These are phyloP conservation scores for Flaveria ramosissima DNA, from an alignment of 129 eudicot genomes.

Conservation along the genomic window DNA sequence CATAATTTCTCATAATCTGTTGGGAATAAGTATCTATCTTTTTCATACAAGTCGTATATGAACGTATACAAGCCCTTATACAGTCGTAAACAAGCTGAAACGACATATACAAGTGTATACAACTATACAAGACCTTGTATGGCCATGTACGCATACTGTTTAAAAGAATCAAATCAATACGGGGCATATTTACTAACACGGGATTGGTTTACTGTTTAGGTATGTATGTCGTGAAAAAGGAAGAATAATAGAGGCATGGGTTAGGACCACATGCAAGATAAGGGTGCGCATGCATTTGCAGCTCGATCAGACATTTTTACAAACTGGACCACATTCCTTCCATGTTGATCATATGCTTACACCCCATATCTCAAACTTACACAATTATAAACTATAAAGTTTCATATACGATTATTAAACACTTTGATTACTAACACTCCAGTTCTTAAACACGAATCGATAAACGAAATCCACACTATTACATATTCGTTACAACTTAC, in stretches of 20 bases:
- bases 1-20: slow-evolving; percentile 1
- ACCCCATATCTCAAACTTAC: not conserved
- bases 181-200: too few relatives aligned
- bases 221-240: not conserved
- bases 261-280: slow-evolving; percentile 36
- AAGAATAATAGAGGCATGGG: slow-evolving; percentile 28
- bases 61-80: too few relatives aligned
- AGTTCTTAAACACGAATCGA: slow-evolving; percentile 28
- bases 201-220: too few relatives aligned
- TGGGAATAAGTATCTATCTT: not conserved
- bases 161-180: too few relatives aligned
- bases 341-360: not conserved
- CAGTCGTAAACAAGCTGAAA: too few relatives aligned
- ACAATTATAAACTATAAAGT: slow-evolving; percentile 6
- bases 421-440: slow-evolving; percentile 23
- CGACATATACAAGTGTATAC: too few relatives aligned
- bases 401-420: slow-evolving; percentile 28
- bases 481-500: slow-evolving; percentile 17
- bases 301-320: slow-evolving; percentile 17
- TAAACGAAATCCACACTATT: slow-evolving; percentile 33
- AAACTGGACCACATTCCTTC: slow-evolving; percentile 32
- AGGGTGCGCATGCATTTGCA: slow-evolving; percentile 34
- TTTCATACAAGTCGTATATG: too few relatives aligned
- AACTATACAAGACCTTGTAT: too few relatives aligned
- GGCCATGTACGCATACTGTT: too few relatives aligned